Base-by-base conservation (phyloP, 1,284 basidiomycete species). In the Ganoderma lucidum region DNA sequence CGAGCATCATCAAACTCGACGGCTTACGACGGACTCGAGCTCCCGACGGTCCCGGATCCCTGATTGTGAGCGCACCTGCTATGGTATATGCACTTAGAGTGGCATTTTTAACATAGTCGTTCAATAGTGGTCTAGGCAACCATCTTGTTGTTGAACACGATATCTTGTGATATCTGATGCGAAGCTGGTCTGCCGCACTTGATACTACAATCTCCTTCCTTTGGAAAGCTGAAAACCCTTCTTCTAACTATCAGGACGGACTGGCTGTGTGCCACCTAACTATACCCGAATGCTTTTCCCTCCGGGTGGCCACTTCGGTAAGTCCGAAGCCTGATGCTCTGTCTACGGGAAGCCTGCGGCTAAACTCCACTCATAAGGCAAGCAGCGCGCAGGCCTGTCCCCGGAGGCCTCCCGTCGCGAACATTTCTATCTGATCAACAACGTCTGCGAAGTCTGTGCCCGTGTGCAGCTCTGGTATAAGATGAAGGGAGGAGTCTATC, bases 321-420 rank as follows among this genome's bases (percentile, higher is more conserved):
- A 48, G 45, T 23, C 45, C n/a, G 45, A 48, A 48, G 45, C 45
- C n/a, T 48, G 45, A 48, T 48, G n/a, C n/a, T 48, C 45, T 48
- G n/a, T 23, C 45, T 48, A 6, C n/a, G 45, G 19, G 45, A 48
- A 23, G 45, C n/a, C n/a, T n/a, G 45, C n/a, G 45, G n/a, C 19
- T 48, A 48, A 48, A 23, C 45, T 8, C n/a, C n/a, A n/a, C 23
- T 48, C n/a, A 48, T 9, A 48, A 48, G 45, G n/a, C 45, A 48
- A 23, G 8, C n/a, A 48, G 45, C 45, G 45, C 8, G n/a, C n/a
- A 48, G 45, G 8, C 45, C 1, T 23, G 45, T 48, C 1, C 45
- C 23, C 4, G 23, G 23, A 51, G n/a, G 10, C 9, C 48, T 28
- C 48, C 48, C 45, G 2, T n/a, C 45, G n/a, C 48, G 3, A 23